Percentiles rank a stretch among this genome's conserved stretches.
Conservation (phyloP, 768 basidiomycete species). For the Rhodosporidiobolus sp. region DNA sequence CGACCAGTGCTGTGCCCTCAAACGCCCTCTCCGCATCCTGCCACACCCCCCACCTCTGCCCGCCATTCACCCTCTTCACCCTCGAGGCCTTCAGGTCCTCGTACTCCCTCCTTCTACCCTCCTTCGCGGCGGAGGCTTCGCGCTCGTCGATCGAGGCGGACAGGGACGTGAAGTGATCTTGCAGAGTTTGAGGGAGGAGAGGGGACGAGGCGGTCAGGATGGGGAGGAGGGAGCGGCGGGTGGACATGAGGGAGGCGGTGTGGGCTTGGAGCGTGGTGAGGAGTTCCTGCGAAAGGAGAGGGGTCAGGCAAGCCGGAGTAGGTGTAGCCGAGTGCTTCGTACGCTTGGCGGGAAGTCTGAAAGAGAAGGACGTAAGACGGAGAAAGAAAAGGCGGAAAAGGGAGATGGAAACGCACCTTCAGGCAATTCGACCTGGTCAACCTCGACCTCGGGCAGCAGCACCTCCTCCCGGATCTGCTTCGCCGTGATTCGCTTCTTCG, state of each 20-base stretch:
- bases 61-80: neutral
- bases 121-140: neutral
- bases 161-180: constrained; percentile 7
- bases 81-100: neutral
- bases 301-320: too few relatives aligned
- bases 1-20: constrained; percentile 24
- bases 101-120: neutral
- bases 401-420: neutral
- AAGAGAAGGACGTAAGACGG: neutral
- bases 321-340: too few relatives aligned
- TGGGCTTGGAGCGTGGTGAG: constrained; percentile 20
- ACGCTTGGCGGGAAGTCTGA: constrained; percentile 6
- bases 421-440: neutral
- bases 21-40: constrained; percentile 20
- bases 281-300: constrained; percentile 9
- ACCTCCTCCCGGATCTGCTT: too few relatives aligned
- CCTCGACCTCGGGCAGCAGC: neutral
- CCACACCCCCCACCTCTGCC: constrained; percentile 7
- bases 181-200: neutral
- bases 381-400: rapidly evolving
- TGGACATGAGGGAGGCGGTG: neutral
- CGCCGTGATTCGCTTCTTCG: neutral
- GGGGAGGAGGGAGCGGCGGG: constrained; percentile 16
- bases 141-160: neutral
- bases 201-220: constrained; percentile 6